These are phyloP conservation scores for Neonectria ditissima DNA, from an alignment of 2,329 filamentous ascomycete species.

Conservation along the genomic window DNA sequence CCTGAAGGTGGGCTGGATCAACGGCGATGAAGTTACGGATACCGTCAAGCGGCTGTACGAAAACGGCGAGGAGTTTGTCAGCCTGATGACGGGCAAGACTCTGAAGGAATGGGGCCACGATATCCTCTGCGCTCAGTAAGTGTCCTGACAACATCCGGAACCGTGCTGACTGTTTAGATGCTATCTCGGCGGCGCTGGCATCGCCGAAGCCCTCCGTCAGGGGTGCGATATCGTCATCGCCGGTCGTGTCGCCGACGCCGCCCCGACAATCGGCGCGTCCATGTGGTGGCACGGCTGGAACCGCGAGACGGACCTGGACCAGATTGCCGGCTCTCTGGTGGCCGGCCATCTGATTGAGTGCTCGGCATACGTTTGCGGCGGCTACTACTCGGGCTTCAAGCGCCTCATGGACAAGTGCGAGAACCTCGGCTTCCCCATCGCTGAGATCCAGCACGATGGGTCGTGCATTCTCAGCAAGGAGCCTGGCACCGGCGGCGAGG, in stretches of 20 bases:
- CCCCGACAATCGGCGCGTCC: constrained; percentile 64
- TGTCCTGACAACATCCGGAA: too few relatives aligned
- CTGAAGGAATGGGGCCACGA: constrained; percentile 42
- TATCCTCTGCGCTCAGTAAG: constrained; percentile 33
- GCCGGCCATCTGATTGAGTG: constrained; percentile 66
- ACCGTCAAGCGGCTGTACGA: constrained; percentile 35
- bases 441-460: constrained; percentile 48
- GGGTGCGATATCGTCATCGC: constrained; percentile 60
- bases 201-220: constrained; percentile 52
- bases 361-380: constrained; percentile 63
- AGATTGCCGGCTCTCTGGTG: constrained; percentile 60
- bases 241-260: constrained; percentile 59
- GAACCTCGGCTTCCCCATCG: constrained; percentile 48
- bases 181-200: constrained; percentile 53
- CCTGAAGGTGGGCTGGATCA: constrained; percentile 52
- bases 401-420: constrained; percentile 39
- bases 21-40: constrained; percentile 51
- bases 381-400: constrained; percentile 62
- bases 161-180: constrained; percentile 41
- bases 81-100: constrained; percentile 41
- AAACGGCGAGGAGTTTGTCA: constrained; percentile 39
- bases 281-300: constrained; percentile 66
- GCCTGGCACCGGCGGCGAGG: constrained; percentile 47
- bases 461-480: constrained; percentile 49
- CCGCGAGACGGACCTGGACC: constrained; percentile 56